Evolutionary conservation across 1,284 basidiomycete species (phyloP), one percentile per base, ranked within the genome.

Genomic region (Meripilus lineatus): DNA sequence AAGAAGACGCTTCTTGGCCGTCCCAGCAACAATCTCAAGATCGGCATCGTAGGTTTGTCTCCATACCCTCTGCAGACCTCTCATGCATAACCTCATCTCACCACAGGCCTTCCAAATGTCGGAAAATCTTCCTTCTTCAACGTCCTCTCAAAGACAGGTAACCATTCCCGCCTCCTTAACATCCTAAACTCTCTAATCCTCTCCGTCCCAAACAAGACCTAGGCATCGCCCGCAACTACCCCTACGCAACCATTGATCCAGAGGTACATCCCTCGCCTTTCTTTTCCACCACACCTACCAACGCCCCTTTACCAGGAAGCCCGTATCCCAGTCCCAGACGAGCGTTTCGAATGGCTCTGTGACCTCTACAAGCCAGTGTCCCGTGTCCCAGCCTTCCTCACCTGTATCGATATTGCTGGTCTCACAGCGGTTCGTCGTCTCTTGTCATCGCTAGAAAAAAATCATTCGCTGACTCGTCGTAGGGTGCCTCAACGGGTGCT

Each of bases 401-500:
- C 96, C 18, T 96, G 92, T 65, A 96, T 99, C 65, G 96, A 99
- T 70, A 99, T 99, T 61, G 96, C 96, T 54, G 96, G 96, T 68
- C 74, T 99, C 42, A 98, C 95, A 32, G 89, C 91, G 42, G 90
- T 89, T 61, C 48, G 81, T 70, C 14, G n/a, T n/a, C n/a, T n/a
- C n/a, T n/a, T n/a, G n/a, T n/a, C n/a, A n/a, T n/a, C n/a, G n/a
- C n/a, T n/a, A n/a, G n/a, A n/a, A n/a, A n/a, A n/a, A n/a, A n/a
- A n/a, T n/a, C n/a, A n/a, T n/a, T n/a, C n/a, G n/a, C n/a, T n/a
- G n/a, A n/a, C n/a, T 24, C 14, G 23, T 32, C 25, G 32, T 34
- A 92, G 77, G 92, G 96, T 55, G 96, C 96, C 1, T 97, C 94
- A 11, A 98, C 95, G 30, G 96, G 96, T 61, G 96, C 92, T 44